Percentiles rank a stretch among this genome's conserved stretches.
Conservation (phyloP, 805 yeast genomes). For the Lipomyces yamadae region DNA sequence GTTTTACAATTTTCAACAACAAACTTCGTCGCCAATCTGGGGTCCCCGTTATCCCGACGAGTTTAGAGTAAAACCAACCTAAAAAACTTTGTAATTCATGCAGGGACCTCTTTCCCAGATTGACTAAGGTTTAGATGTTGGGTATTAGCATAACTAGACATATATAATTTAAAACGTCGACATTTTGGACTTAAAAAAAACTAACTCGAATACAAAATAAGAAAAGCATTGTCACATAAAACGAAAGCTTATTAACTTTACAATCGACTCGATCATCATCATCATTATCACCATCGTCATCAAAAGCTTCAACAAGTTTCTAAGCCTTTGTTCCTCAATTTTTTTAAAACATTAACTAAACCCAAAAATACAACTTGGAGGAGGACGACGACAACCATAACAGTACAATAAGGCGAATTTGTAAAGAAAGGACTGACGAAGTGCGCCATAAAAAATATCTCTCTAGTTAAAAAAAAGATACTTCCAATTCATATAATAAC, state of each 20-base stretch:
- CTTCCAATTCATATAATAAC: not conserved
- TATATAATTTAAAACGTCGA: not conserved
- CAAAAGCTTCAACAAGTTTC: not conserved
- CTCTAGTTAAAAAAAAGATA: not conserved
- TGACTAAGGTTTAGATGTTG: not conserved
- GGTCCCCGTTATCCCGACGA: no score
- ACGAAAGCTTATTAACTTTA: not conserved
- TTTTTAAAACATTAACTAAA: not conserved
- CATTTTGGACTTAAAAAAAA: not conserved
- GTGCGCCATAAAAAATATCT: slow-evolving; percentile 6
- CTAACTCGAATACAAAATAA: not conserved
- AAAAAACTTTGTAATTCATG: not conserved
- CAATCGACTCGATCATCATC: not conserved
- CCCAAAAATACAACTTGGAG: not conserved
- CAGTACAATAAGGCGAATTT: not conserved
- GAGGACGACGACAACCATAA: not conserved
- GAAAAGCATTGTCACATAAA: not conserved
- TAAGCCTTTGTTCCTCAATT: not conserved
- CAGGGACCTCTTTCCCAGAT: not conserved
- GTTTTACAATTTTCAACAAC: no score
- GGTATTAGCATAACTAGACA: no score
- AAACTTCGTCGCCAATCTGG: no score
- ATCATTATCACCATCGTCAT: not conserved
- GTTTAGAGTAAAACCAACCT: no score
- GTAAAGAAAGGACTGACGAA: slow-evolving; percentile 4